Conservation (phyloP, 148 eudicot genomes). For the Nyssa sinensis region DNA sequence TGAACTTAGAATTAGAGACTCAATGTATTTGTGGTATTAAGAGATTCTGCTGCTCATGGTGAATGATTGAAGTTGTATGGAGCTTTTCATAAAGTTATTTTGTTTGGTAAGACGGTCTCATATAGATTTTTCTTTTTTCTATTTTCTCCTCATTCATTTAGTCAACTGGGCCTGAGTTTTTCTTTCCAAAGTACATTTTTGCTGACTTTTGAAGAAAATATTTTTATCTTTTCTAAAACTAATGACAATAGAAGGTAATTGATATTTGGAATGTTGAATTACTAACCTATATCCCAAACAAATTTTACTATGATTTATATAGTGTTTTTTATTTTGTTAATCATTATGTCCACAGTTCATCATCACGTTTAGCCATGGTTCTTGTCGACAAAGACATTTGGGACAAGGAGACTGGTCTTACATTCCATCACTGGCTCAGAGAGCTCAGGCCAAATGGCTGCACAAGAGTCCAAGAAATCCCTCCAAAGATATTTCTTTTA, state of each 20-base stretch:
- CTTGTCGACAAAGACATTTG: slow-evolving; percentile 67
- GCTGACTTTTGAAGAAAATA: not conserved
- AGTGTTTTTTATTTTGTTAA: slow-evolving; percentile 4
- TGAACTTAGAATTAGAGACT: not conserved
- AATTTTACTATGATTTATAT: not conserved
- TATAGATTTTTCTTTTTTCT: no score
- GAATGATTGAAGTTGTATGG: not conserved
- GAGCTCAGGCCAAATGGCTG: slow-evolving; percentile 26
- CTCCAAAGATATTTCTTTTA: slow-evolving; percentile 53
- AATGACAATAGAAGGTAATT: not conserved
- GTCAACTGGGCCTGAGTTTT: not conserved
- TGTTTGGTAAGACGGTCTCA: not conserved
- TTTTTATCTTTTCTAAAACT: not conserved
- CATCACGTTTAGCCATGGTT: slow-evolving; percentile 49
- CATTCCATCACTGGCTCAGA: slow-evolving; percentile 35
- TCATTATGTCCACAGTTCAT: slow-evolving; percentile 39
- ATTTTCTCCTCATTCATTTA: no score
- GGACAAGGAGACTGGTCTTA: slow-evolving; percentile 39
- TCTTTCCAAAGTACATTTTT: not conserved
- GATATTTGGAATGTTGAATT: not conserved
- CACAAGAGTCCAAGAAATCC: slow-evolving; percentile 14
- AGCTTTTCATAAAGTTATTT: not conserved
- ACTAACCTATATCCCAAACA: no score
- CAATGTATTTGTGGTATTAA: no score
- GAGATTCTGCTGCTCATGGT: not conserved